Base-by-base conservation (phyloP, 1,284 basidiomycete species). In the Wolfiporia cocos region DNA sequence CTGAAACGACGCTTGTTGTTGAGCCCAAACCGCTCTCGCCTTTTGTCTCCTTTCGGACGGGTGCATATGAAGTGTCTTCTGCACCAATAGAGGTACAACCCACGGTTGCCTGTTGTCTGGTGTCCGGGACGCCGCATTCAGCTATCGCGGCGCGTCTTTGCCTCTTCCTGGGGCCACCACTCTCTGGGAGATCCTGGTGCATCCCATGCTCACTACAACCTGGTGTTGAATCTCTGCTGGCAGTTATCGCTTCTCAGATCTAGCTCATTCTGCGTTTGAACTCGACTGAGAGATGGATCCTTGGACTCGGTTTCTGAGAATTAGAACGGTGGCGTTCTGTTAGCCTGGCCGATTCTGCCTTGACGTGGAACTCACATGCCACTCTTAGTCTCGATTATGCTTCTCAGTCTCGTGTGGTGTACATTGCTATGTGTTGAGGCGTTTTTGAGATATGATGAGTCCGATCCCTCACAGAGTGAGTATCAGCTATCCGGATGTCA, bases 351-450 rank as follows among this genome's bases (percentile, higher is more conserved):
- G 19, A 9, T 24, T n/a, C 31, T 26, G 7, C n/a, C 24, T 37
- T 35, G 29, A 41, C 9, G 10, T 11, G 10, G 10, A n/a, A 40
- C 23, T 34, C 19, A 24, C 30, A 32, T 34, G 24, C 33, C 23
- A 22, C 28, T n/a, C 40, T 2, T 41, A 74, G 71, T 55, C 2
- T 54, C 62, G 34, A 65, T 67, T 19, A 59, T 62, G 19, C 36
- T 67, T 32, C 42, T 69, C 24, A 67, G 68, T 48, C 58, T 76
- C 46, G 44, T 67, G 17, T 75, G 69, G 66, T 58, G 64, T 29
- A 53, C 65, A 30, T 46, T 74, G 40, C 51, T 75, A 14, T 71
- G 56, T 37, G 54, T 72, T 9, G 55, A 69, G 39, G 47, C 63
- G 14, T 74, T 61, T 42, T 30, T 63, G 34, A 61, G 66, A 22